Base-by-base conservation (phyloP, 2,329 filamentous ascomycete genomes). In the Sphaerulina vaccinii region DNA sequence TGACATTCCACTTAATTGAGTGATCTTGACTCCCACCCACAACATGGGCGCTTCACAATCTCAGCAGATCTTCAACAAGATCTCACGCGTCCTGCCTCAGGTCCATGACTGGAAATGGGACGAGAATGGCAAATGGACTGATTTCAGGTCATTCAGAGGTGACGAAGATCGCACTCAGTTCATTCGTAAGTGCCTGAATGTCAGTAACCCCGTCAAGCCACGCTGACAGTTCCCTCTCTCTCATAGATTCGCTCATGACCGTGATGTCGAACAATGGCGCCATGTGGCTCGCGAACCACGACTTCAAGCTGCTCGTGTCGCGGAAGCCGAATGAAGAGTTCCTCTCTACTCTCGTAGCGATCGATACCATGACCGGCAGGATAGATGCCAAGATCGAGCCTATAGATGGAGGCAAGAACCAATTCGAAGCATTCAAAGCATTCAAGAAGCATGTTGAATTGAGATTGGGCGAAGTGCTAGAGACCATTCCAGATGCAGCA, bases 351-450 rank as follows among this genome's bases (percentile, higher is more conserved):
- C 52, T 65, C 23, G 59, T 64, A 4, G 57, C 59, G 1, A 50
- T 56, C 13, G 15, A 6, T n/a, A 35, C 39, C 8, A 52, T 57
- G 8, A 32, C 48, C 19, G 59, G 57, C 23, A 51, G 60, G 8
- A 60, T 64, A n/a, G 43, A 41, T n/a, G 59, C 58, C 7, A 64
- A 64, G 41, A 54, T 63, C 16, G 62, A 62, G 35, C 44, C 58
- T 7, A 39, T 33, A 9, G 35, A 32, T 7, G 56, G 60, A 38
- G 62, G 59, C 3, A 49, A 55, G 18, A 50, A 59, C 18, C 56
- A 62, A 3, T 45, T 44, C 5, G 59, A 65, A 36, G 62, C 61
- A 2, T 64, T 63, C 18, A 43, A 29, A 18, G 56, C 47, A 15
- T 57, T 65, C n/a, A 58, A 55, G 49, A 55, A 48, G 43, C 47